Conservation (phyloP, 176 grass and related monocot genomes). For the Cenchrus purpureus region DNA sequence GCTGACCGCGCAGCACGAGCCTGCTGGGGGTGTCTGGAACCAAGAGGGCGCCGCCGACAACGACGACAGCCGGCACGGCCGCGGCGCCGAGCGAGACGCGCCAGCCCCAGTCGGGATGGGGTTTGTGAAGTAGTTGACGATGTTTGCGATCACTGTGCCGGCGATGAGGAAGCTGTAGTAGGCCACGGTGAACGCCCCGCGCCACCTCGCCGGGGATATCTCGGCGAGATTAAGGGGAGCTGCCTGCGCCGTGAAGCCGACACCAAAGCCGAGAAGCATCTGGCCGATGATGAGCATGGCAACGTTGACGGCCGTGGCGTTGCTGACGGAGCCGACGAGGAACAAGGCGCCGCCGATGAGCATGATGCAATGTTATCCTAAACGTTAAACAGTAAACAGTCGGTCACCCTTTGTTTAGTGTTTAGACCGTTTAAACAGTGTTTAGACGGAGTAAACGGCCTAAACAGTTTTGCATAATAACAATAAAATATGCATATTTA, state of each 20-base stretch:
- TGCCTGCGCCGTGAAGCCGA: not conserved
- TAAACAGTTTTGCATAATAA: too few relatives aligned
- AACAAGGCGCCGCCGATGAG: not conserved
- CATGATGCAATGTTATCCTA: too few relatives aligned
- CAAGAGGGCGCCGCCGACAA: conserved; percentile 34
- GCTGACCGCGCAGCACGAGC: conserved; percentile 43
- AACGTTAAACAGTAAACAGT: too few relatives aligned
- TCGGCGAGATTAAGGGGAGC: conserved; percentile 52
- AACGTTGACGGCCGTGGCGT: not conserved
- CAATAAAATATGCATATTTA: too few relatives aligned
- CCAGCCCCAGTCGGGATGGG: conserved; percentile 48
- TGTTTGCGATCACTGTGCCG: conserved; percentile 45
- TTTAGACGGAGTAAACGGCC: too few relatives aligned
- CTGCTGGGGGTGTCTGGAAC: conserved; percentile 59
- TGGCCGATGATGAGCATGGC: conserved; percentile 5
- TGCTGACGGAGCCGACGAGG: not conserved
- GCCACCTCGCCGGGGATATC: conserved; percentile 54
- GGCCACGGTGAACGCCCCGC: conserved; percentile 56
- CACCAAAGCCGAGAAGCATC: not conserved
- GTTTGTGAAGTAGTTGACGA: conserved; percentile 61
- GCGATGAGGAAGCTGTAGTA: conserved; percentile 52
- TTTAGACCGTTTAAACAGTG: too few relatives aligned
- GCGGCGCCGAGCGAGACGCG: conserved; percentile 51
- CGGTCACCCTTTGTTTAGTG: too few relatives aligned
- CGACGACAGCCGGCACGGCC: conserved; percentile 36